A percentile compares a stretch with the other conserved stretches of the same genome.
Conservation (phyloP, 2,329 filamentous ascomycete species). For the Teratosphaeria nubilosa region DNA sequence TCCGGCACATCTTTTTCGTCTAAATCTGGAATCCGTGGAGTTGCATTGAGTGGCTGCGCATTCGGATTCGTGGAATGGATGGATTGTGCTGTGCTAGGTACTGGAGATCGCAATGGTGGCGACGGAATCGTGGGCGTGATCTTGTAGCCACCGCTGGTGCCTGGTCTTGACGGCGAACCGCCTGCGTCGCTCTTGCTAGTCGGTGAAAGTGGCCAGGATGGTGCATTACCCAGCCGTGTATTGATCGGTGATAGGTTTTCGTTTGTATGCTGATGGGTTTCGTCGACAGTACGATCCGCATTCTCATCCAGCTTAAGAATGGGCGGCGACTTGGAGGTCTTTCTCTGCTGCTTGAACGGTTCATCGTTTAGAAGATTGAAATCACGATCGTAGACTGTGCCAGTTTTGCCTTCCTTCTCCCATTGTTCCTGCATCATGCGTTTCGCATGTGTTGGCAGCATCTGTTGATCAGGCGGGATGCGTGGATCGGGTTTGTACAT, state of each 20-base stretch:
- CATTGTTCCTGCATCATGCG: constrained; percentile 88
- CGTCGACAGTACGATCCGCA: constrained; percentile 1
- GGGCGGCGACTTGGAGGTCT: constrained; percentile 28
- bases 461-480: constrained; percentile 86
- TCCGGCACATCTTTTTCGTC: constrained; percentile 43
- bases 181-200: constrained; percentile 18
- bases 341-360: constrained; percentile 31
- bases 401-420: constrained; percentile 57
- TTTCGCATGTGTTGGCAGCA: constrained; percentile 87
- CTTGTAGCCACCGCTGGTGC: constrained; percentile 37
- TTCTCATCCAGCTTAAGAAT: constrained; percentile 1
- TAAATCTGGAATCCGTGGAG: constrained; percentile 45
- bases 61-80: constrained; percentile 9
- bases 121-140: constrained; percentile 35
- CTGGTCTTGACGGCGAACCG: constrained; percentile 20
- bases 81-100: constrained; percentile 9
- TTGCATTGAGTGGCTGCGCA: constrained; percentile 27
- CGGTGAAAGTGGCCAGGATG: constrained; percentile 16
- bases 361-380: constrained; percentile 70
- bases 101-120: constrained; percentile 8
- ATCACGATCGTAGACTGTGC: constrained; percentile 75
- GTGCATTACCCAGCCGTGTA: background rate
- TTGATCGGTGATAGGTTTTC: background rate
- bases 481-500: constrained; percentile 95
- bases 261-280: background rate